Evolutionary conservation across 371 early-diverging fungal species (phyloP).

Genomic region (Mortierella sp.): DNA sequence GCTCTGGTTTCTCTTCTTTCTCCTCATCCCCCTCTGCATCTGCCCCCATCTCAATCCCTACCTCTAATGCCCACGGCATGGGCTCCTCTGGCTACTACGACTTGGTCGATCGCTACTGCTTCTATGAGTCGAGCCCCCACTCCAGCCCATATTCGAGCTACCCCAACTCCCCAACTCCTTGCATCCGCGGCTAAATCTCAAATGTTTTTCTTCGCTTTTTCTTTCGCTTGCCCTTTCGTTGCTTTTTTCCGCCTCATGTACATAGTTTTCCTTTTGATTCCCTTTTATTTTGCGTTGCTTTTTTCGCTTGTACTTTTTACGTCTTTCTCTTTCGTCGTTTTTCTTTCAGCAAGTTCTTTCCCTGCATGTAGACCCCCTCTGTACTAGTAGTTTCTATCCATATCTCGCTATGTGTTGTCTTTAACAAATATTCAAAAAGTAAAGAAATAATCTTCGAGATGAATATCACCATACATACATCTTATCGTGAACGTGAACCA

Average conservation of each 20-base stretch:
- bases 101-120: conserved; percentile 73
- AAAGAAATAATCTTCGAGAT: background rate
- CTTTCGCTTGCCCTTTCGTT: background rate
- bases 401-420: background rate
- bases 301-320: conserved; percentile 9
- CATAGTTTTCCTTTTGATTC: conserved; percentile 15
- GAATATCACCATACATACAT: background rate
- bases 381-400: background rate
- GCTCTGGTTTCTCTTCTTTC: conserved; percentile 17
- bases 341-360: conserved; percentile 8
- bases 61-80: conserved; percentile 11
- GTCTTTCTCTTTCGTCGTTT: background rate
- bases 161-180: conserved; percentile 57
- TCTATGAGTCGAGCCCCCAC: conserved; percentile 62
- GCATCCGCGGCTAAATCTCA: conserved; percentile 49
- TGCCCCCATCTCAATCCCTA: conserved; percentile 40
- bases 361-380: conserved; percentile 4
- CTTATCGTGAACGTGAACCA: background rate
- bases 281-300: background rate
- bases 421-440: background rate
- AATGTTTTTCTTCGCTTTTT: background rate
- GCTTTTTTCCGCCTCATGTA: conserved; percentile 26
- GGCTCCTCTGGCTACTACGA: conserved; percentile 63
- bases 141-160: conserved; percentile 58
- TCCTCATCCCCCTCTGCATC: conserved; percentile 25